Evolutionary conservation across 2,329 filamentous ascomycete genomes (phyloP).

Genomic region (Drechslera avenae): DNA sequence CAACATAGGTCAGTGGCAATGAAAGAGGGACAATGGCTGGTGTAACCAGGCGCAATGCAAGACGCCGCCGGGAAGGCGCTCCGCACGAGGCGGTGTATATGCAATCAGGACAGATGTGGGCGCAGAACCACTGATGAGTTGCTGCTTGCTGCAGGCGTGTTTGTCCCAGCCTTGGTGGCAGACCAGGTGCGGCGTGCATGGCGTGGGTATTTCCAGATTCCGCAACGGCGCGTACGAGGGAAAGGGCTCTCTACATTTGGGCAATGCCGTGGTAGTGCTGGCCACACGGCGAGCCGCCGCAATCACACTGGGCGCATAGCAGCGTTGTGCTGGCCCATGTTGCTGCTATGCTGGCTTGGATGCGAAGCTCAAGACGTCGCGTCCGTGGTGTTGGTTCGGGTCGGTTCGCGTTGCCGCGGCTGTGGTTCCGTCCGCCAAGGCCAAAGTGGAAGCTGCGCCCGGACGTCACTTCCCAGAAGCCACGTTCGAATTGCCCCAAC

Average conservation of each 20-base stretch:
- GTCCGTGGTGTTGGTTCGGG: slow-evolving; percentile 8
- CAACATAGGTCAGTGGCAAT: slow-evolving; percentile 7
- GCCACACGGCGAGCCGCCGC: no score
- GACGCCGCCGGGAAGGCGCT: slow-evolving; percentile 14
- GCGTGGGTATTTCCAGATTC: not conserved
- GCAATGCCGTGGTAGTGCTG: not conserved
- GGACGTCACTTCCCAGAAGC: slow-evolving; percentile 34
- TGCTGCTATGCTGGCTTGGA: no score
- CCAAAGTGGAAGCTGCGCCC: slow-evolving; percentile 23
- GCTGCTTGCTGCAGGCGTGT: slow-evolving; percentile 6
- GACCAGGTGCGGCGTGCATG: slow-evolving; percentile 12
- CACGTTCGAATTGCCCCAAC: slow-evolving; percentile 38
- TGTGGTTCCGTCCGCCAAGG: slow-evolving; percentile 21
- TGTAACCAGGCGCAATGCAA: slow-evolving; percentile 20
- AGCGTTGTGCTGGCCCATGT: no score
- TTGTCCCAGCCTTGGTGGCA: slow-evolving; percentile 6
- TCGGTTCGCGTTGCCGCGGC: slow-evolving; percentile 20
- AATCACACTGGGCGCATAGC: no score
- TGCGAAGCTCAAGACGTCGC: not conserved
- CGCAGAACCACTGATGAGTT: slow-evolving; percentile 10
- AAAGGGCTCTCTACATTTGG: not conserved
- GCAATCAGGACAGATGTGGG: slow-evolving; percentile 14
- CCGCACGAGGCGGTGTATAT: slow-evolving; percentile 17
- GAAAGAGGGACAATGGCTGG: slow-evolving; percentile 9
- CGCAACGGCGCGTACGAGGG: slow-evolving; percentile 1